These are phyloP conservation scores for Arabis alpina DNA, from an alignment of 345 rosid genomes.

Conservation along the genomic window DNA sequence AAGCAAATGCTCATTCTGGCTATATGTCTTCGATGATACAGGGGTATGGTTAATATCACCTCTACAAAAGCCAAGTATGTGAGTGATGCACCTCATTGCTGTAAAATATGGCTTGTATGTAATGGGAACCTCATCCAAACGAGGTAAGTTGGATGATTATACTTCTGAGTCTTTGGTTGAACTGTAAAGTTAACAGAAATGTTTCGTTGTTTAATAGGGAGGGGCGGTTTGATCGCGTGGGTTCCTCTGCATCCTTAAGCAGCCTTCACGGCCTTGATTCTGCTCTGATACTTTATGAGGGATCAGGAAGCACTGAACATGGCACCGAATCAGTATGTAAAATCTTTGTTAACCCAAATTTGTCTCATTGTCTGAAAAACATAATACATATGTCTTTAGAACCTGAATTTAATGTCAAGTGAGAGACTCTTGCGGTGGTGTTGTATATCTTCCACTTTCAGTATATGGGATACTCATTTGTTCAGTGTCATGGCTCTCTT, in stretches of 20 bases:
- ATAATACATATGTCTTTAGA: neutral
- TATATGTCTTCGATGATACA: slow-evolving; percentile 44
- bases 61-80: slow-evolving; percentile 66
- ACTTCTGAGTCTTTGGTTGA: slow-evolving; percentile 29
- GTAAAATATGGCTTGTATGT: slow-evolving; percentile 69
- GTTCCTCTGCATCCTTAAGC: slow-evolving; percentile 31
- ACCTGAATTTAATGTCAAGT: too few relatives aligned
- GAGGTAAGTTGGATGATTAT: slow-evolving; percentile 48
- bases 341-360: neutral
- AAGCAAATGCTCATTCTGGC: slow-evolving; percentile 14
- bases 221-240: slow-evolving; percentile 31
- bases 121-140: slow-evolving; percentile 58
- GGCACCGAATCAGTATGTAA: slow-evolving; percentile 35
- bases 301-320: slow-evolving; percentile 1
- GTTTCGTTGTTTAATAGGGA: slow-evolving; percentile 24
- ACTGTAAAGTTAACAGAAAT: neutral
- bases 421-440: too few relatives aligned
- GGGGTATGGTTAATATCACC: slow-evolving; percentile 55
- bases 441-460: too few relatives aligned
- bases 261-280: slow-evolving; percentile 32
- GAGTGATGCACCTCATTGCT: slow-evolving; percentile 47
- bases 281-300: slow-evolving; percentile 36
- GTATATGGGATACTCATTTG: too few relatives aligned
- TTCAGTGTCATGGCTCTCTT: slow-evolving; percentile 7
- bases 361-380: neutral